These are phyloP conservation scores for Chrysosporium keratinophilum DNA, from an alignment of 2,329 filamentous ascomycete species.

Conservation along the genomic window DNA sequence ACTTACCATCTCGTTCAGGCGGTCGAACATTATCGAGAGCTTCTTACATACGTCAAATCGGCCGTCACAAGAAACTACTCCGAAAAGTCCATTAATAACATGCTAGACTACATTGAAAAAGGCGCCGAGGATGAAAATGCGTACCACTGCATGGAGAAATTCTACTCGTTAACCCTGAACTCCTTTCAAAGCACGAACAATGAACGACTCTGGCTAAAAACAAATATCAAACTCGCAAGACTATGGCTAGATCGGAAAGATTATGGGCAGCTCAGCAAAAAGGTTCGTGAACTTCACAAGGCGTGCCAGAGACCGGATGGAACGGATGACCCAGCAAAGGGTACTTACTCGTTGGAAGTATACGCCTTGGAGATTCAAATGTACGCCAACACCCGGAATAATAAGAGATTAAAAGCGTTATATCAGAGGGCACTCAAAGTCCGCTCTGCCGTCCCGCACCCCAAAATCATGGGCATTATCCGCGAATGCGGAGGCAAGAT, in stretches of 20 bases:
- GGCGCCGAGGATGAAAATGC: conserved; percentile 62
- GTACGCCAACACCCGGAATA: conserved; percentile 93
- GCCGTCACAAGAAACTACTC: conserved; percentile 97
- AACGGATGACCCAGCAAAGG: conserved; percentile 74
- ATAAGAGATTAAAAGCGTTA: conserved; percentile 86
- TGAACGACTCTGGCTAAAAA: conserved; percentile 93
- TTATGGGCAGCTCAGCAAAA: conserved; percentile 67
- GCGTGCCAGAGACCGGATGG: conserved; percentile 83
- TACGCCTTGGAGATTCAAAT: conserved; percentile 98
- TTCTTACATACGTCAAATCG: conserved; percentile 93
- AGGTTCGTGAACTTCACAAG: conserved; percentile 77
- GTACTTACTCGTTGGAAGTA: conserved; percentile 89
- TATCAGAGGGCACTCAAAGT: conserved; percentile 88
- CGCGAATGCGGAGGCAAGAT: conserved; percentile 98
- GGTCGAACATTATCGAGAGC: conserved; percentile 82
- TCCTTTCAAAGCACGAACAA: conserved; percentile 98
- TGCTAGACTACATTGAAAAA: conserved; percentile 96
- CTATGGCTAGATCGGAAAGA: conserved; percentile 86
- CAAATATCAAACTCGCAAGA: conserved; percentile 90
- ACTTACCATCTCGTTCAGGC: conserved; percentile 48
- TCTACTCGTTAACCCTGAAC: conserved; percentile 85
- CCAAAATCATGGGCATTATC: conserved; percentile 98
- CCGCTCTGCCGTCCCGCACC: conserved; percentile 92
- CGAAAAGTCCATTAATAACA: conserved; percentile 98
- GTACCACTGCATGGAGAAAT: conserved; percentile 77